Conservation (phyloP, 345 rosid species). For the Lepidium sativum region DNA sequence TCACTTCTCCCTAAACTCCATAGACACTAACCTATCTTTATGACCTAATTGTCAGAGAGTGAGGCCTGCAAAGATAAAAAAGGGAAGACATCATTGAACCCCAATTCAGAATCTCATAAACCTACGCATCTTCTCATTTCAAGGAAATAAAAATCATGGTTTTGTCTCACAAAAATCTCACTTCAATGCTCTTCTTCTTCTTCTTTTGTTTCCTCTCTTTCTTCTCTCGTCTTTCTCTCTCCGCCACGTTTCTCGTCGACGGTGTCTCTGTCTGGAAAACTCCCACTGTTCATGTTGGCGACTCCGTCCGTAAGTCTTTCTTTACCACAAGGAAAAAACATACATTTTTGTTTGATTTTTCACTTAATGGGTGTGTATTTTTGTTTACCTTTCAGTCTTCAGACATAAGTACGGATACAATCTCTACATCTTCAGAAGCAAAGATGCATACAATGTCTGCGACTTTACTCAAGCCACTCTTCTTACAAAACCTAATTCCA, state of each 20-base stretch:
- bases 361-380: neutral
- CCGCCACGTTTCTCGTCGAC: conserved; percentile 52
- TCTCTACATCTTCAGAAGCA: conserved; percentile 80
- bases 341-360: neutral
- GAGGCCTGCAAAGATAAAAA: conserved; percentile 28
- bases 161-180: conserved; percentile 11
- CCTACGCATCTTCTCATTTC: conserved; percentile 5
- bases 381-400: conserved; percentile 44
- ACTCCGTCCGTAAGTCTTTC: conserved; percentile 51
- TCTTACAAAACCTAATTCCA: conserved; percentile 62
- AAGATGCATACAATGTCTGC: conserved; percentile 72
- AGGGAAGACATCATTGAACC: conserved; percentile 30
- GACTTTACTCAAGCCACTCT: conserved; percentile 68
- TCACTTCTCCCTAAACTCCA: conserved; percentile 26
- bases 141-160: conserved; percentile 1
- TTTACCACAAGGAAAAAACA: no score
- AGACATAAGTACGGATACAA: conserved; percentile 57
- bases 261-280: conserved; percentile 66
- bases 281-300: conserved; percentile 64
- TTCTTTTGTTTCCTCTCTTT: conserved; percentile 28
- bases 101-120: conserved; percentile 10
- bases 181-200: conserved; percentile 28
- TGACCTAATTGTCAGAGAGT: conserved; percentile 27
- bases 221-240: conserved; percentile 31
- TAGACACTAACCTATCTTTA: conserved; percentile 23